A percentile compares a stretch with the other conserved stretches of the same genome.
Conservation (phyloP, 495 filamentous ascomycete species). For the Penicillium cosmopolitanum region DNA sequence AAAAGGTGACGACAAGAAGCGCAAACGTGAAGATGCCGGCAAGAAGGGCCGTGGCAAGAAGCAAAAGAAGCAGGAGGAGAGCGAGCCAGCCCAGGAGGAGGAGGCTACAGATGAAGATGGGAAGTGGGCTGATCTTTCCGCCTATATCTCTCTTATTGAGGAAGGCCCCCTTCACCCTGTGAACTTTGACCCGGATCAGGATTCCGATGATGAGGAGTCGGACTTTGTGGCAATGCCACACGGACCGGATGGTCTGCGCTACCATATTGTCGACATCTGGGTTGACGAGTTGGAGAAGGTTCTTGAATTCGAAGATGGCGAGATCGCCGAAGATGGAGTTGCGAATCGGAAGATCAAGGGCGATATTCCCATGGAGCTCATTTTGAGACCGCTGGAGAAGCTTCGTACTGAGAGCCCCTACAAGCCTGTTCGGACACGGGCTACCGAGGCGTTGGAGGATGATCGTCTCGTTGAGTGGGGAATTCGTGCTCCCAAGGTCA, state of each 20-base stretch:
- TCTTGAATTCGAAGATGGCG: conserved; percentile 53
- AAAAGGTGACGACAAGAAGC: conserved; percentile 29
- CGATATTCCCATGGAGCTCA: conserved; percentile 50
- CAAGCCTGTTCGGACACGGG: conserved; percentile 73
- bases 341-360: conserved; percentile 38
- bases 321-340: conserved; percentile 31
- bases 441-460: conserved; percentile 74
- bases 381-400: conserved; percentile 64
- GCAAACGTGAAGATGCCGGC: conserved; percentile 29
- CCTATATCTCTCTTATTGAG: conserved; percentile 47
- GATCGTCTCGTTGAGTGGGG: conserved; percentile 68
- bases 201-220: conserved; percentile 30
- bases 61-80: conserved; percentile 33
- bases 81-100: conserved; percentile 13
- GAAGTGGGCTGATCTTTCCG: conserved; percentile 43
- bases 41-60: conserved; percentile 51
- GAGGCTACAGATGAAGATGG: conserved; percentile 38
- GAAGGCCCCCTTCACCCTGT: conserved; percentile 48
- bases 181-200: conserved; percentile 48
- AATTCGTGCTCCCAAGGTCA: conserved; percentile 43
- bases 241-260: conserved; percentile 76
- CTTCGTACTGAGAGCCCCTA: conserved; percentile 59
- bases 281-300: conserved; percentile 80
- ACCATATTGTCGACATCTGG: conserved; percentile 91
- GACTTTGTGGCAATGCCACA: conserved; percentile 49